A percentile compares a stretch with the other conserved stretches of the same genome.
phyloP scores from a whole-genome alignment of 2,329 filamentous ascomycete genomes.

The Fusarium multiceps region DNA sequence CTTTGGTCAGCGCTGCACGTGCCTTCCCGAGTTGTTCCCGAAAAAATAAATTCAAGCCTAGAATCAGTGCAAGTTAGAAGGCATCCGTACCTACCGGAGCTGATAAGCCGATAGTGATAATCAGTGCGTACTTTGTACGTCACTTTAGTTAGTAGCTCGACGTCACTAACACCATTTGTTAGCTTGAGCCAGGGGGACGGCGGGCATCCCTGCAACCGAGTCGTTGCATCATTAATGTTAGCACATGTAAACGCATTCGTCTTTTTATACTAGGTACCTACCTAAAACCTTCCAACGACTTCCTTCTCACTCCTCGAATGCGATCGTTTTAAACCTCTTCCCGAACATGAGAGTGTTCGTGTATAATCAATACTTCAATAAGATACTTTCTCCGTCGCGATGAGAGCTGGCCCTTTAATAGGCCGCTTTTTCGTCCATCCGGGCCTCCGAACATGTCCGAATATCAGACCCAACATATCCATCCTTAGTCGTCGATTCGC shows the following conservation, averaged over 20 bases:
- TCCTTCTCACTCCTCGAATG: slow-evolving; percentile 18
- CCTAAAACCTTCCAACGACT: not conserved
- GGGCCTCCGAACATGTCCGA: slow-evolving; percentile 46
- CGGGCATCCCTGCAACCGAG: slow-evolving; percentile 37
- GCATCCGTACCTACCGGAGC: not conserved
- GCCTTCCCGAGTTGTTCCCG: slow-evolving; percentile 45
- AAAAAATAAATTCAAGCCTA: not conserved
- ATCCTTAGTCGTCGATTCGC: slow-evolving; percentile 38
- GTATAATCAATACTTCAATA: slow-evolving; percentile 8
- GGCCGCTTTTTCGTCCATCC: slow-evolving; percentile 59
- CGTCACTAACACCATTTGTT: slow-evolving; percentile 44
- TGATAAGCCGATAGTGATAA: not conserved
- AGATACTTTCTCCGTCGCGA: slow-evolving; percentile 50
- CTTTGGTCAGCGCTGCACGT: slow-evolving; percentile 27
- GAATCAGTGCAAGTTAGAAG: not conserved
- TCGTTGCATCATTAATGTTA: slow-evolving; percentile 37
- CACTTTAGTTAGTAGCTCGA: slow-evolving; percentile 36
- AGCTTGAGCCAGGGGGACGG: slow-evolving; percentile 20
- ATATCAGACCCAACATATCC: slow-evolving; percentile 20
- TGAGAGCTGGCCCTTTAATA: slow-evolving; percentile 59
- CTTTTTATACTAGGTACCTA: not conserved
- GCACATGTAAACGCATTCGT: slow-evolving; percentile 33
- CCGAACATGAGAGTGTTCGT: slow-evolving; percentile 39
- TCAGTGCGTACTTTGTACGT: slow-evolving; percentile 27
- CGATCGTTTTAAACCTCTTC: slow-evolving; percentile 11